Conservation (phyloP, 306 rosid genomes). For the Astragalus membranaceus region DNA sequence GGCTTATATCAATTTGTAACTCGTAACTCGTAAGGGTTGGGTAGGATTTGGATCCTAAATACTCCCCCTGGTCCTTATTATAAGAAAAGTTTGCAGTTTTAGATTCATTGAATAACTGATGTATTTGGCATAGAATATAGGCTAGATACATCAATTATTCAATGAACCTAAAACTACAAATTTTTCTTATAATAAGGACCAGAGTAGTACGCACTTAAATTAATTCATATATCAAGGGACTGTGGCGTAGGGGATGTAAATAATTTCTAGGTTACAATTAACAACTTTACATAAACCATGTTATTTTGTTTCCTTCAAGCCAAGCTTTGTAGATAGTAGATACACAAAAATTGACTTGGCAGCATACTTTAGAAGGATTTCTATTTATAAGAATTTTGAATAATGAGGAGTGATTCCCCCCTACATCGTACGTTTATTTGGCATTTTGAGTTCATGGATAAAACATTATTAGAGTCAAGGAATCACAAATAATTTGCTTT, state of each 20-base stretch:
- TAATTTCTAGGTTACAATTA: neutral
- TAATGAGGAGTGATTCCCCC: neutral
- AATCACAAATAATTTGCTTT: neutral
- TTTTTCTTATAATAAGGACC: too few relatives aligned
- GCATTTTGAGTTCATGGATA: neutral
- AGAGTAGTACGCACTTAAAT: neutral
- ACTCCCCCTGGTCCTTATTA: too few relatives aligned
- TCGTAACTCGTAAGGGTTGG: neutral
- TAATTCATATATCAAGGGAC: neutral
- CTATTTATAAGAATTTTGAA: slow-evolving; percentile 2
- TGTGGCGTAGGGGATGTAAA: slow-evolving; percentile 7
- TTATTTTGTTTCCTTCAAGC: slow-evolving; percentile 11
- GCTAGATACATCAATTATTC: too few relatives aligned
- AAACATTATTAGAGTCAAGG: slow-evolving; percentile 3
- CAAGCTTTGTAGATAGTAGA: neutral
- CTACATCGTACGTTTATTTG: neutral
- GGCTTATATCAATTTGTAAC: neutral
- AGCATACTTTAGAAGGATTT: neutral
- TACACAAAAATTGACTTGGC: neutral
- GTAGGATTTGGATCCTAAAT: neutral
- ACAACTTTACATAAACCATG: neutral
- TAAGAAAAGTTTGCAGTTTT: too few relatives aligned
- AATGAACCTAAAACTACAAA: too few relatives aligned
- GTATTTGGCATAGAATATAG: too few relatives aligned
- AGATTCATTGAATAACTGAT: too few relatives aligned